These are phyloP conservation scores for Buddleja alternifolia DNA, from an alignment of 257 asterid species.

Conservation along the genomic window DNA sequence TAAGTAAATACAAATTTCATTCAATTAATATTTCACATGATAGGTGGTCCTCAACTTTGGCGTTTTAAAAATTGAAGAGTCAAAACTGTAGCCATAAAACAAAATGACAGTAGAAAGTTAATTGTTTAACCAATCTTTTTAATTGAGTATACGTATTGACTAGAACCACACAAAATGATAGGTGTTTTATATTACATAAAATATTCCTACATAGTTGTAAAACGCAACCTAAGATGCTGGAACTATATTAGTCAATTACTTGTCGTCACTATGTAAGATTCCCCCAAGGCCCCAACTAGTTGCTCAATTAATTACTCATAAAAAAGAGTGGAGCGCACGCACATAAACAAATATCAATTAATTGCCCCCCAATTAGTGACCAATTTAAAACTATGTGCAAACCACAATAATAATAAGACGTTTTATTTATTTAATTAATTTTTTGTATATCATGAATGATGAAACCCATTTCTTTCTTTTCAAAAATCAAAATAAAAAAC, in stretches of 20 bases:
- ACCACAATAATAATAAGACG: not conserved
- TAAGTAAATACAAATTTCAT: too few relatives aligned
- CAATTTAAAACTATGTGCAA: not conserved
- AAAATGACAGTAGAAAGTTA: conserved; percentile 5
- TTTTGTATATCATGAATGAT: too few relatives aligned
- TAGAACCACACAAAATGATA: not conserved
- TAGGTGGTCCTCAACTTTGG: too few relatives aligned
- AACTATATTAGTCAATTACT: conserved; percentile 28
- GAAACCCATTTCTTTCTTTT: too few relatives aligned
- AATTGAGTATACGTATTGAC: not conserved
- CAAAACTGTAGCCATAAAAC: not conserved
- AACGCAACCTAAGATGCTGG: conserved; percentile 37
- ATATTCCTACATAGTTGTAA: conserved; percentile 18
- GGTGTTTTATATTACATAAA: not conserved
- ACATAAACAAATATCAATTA: conserved; percentile 1
- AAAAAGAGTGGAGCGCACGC: conserved; percentile 28
- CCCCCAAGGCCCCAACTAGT: not conserved
- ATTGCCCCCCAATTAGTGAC: conserved; percentile 36
- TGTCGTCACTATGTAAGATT: not conserved
- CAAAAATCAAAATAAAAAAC: too few relatives aligned
- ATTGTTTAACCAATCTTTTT: not conserved
- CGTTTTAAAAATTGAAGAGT: not conserved
- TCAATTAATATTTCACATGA: too few relatives aligned
- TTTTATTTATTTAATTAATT: too few relatives aligned
- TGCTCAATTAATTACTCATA: conserved; percentile 1